A percentile compares a stretch with the other conserved stretches of the same genome.
Evolutionary conservation across 768 basidiomycete genomes (phyloP).

Genomic region (Candolleomyces aberdarensis): DNA sequence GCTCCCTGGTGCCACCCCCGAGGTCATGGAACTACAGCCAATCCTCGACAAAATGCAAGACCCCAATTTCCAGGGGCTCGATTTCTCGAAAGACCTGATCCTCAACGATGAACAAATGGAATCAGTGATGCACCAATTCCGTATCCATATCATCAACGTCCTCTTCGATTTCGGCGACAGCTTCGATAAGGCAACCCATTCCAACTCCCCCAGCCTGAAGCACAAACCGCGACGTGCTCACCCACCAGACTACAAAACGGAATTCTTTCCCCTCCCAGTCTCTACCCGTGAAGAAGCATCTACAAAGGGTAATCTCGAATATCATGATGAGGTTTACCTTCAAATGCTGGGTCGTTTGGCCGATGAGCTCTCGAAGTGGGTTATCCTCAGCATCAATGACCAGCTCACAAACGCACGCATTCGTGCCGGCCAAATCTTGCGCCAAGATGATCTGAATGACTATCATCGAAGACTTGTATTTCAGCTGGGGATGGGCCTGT

Average conservation of each 20-base stretch:
- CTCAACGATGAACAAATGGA: not conserved
- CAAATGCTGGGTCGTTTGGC: slow-evolving; percentile 13
- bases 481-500: slow-evolving; percentile 25
- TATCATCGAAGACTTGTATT: slow-evolving; percentile 17
- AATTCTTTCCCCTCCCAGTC: slow-evolving; percentile 15
- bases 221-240: slow-evolving; percentile 13
- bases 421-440: slow-evolving; percentile 11
- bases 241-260: slow-evolving; percentile 18
- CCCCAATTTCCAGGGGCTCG: not conserved
- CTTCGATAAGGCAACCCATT: not conserved
- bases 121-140: not conserved
- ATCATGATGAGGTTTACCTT: slow-evolving; percentile 18
- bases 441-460: slow-evolving; percentile 10
- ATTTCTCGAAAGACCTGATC: slow-evolving; percentile 4
- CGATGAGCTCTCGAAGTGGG: slow-evolving; percentile 12
- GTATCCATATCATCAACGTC: slow-evolving; percentile 6
- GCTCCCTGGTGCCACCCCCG: not conserved
- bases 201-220: slow-evolving; percentile 6
- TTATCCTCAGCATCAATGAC: slow-evolving; percentile 18
- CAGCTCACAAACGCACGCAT: slow-evolving; percentile 20
- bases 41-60: slow-evolving; percentile 3
- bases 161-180: not conserved
- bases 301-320: slow-evolving; percentile 18
- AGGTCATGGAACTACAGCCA: slow-evolving; percentile 2
- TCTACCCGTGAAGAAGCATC: slow-evolving; percentile 26